phyloP scores from a whole-genome alignment of 805 yeast species.

The Saccharomycopsis vini region DNA sequence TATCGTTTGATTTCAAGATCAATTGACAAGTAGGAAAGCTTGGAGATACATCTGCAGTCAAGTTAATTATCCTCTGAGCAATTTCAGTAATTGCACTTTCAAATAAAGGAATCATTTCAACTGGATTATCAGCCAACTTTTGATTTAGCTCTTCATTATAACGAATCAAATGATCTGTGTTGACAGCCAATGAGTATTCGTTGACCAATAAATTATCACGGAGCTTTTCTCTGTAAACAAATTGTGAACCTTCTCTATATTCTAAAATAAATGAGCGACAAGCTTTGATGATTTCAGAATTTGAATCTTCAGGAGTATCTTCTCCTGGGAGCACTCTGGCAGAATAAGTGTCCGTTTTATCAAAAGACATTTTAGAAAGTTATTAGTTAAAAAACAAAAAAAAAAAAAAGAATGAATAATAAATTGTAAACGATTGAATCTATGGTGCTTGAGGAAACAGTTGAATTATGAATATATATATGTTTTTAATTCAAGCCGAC shows the following conservation, averaged over 20 bases:
- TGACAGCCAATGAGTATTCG: slow-evolving; percentile 62
- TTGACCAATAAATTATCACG: slow-evolving; percentile 78
- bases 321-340: slow-evolving; percentile 88
- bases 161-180: slow-evolving; percentile 75
- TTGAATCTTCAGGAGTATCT: slow-evolving; percentile 49
- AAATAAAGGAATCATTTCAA: slow-evolving; percentile 77
- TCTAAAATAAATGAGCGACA: slow-evolving; percentile 78
- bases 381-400: neutral
- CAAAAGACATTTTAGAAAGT: slow-evolving; percentile 54
- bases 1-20: slow-evolving; percentile 63
- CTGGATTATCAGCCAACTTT: slow-evolving; percentile 75
- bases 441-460: too few relatives aligned
- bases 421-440: too few relatives aligned
- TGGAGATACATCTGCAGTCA: slow-evolving; percentile 38
- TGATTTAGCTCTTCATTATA: slow-evolving; percentile 87
- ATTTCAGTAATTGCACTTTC: slow-evolving; percentile 79
- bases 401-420: too few relatives aligned
- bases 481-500: too few relatives aligned
- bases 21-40: slow-evolving; percentile 79
- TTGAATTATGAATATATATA: too few relatives aligned
- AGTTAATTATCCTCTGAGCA: slow-evolving; percentile 57
- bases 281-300: slow-evolving; percentile 63
- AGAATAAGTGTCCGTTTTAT: slow-evolving; percentile 59
- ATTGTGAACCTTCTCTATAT: slow-evolving; percentile 74
- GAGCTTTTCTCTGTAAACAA: slow-evolving; percentile 82